Evolutionary conservation across 257 asterid species (phyloP).

Genomic region (Avicennia marina): DNA sequence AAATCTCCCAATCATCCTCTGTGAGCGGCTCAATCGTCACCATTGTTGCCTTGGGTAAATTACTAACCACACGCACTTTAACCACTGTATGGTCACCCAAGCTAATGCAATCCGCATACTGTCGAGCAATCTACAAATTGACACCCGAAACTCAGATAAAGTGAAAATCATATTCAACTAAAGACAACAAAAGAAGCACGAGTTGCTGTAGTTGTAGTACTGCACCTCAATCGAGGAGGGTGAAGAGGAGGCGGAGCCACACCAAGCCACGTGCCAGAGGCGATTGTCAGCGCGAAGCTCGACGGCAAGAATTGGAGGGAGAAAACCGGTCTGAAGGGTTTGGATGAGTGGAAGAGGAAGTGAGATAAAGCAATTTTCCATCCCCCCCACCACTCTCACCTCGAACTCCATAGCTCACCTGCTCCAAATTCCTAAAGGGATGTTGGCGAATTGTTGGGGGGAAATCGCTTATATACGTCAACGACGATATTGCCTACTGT

Average conservation of each 20-base stretch:
- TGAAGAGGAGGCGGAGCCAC: constrained; percentile 79
- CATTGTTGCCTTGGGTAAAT: constrained; percentile 69
- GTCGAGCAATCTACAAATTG: constrained; percentile 59
- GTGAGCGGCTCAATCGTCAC: constrained; percentile 91
- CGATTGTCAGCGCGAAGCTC: constrained; percentile 54
- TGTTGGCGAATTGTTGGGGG: no score
- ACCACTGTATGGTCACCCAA: constrained; percentile 63
- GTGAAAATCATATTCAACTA: background rate
- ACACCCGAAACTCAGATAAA: constrained; percentile 8
- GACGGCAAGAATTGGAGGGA: constrained; percentile 83
- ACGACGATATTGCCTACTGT: no score
- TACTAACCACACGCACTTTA: constrained; percentile 56
- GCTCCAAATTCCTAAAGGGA: no score
- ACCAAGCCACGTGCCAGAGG: constrained; percentile 85
- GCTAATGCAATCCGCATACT: constrained; percentile 87
- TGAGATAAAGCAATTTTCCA: constrained; percentile 75
- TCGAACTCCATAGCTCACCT: constrained; percentile 65
- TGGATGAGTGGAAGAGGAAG: constrained; percentile 80
- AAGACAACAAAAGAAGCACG: background rate
- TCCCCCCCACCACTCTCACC: constrained; percentile 69
- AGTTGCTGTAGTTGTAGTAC: background rate
- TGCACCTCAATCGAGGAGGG: constrained; percentile 78
- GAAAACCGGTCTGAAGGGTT: constrained; percentile 73
- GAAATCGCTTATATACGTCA: no score
- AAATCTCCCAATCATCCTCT: constrained; percentile 98